phyloP scores from a whole-genome alignment of 2,329 filamentous ascomycete genomes.

The Fusarium beomiforme region DNA sequence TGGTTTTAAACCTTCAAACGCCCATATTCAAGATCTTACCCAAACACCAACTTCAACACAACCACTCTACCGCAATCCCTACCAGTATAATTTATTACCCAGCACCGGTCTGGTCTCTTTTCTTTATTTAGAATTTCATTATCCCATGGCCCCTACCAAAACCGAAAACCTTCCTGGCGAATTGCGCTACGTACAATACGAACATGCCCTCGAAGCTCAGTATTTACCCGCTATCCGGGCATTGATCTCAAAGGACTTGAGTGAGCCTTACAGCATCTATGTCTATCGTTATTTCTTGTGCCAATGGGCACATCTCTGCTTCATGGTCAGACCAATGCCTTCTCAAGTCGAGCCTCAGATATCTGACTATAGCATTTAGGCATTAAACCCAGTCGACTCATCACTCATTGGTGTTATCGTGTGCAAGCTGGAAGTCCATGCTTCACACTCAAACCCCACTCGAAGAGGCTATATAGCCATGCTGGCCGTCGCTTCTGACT shows the following conservation, averaged over 20 bases:
- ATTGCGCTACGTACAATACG: constrained; percentile 69
- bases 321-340: constrained; percentile 71
- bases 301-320: constrained; percentile 98
- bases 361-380: constrained; percentile 53
- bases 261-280: constrained; percentile 99
- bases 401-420: constrained; percentile 89
- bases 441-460: constrained; percentile 77
- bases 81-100: neutral
- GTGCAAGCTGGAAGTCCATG: constrained; percentile 92
- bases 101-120: neutral
- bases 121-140: neutral
- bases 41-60: neutral
- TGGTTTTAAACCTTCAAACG: constrained; percentile 23
- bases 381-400: constrained; percentile 66
- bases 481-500: constrained; percentile 86
- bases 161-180: constrained; percentile 54
- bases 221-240: constrained; percentile 88
- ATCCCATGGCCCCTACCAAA: constrained; percentile 49
- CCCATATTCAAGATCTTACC: constrained; percentile 14
- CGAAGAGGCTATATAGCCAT: constrained; percentile 97
- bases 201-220: constrained; percentile 67
- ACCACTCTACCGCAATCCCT: neutral
- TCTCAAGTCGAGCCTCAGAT: neutral
- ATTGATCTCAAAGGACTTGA: constrained; percentile 94
- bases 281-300: constrained; percentile 98